These are phyloP conservation scores for Lachancea cidri DNA, from an alignment of 805 yeast genomes.

Conservation along the genomic window DNA sequence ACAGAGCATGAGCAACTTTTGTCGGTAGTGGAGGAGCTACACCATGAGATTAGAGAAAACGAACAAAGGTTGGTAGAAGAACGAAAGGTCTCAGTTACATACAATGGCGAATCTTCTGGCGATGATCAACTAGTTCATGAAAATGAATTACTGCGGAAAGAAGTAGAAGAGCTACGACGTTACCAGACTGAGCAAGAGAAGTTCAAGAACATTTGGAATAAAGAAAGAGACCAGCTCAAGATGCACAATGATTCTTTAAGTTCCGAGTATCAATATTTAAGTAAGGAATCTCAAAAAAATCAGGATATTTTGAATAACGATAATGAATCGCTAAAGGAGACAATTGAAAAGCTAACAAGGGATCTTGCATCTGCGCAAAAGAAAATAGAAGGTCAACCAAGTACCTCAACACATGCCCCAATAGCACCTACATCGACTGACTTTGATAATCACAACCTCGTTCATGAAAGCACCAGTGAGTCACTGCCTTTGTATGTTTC, in stretches of 20 bases:
- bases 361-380: conserved; percentile 28
- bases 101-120: conserved; percentile 1
- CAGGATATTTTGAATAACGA: conserved; percentile 26
- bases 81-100: conserved; percentile 2
- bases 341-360: conserved; percentile 27
- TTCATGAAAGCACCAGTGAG: conserved; percentile 9
- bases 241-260: conserved; percentile 26
- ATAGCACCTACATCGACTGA: conserved; percentile 25
- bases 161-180: conserved; percentile 5
- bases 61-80: conserved; percentile 15
- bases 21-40: conserved; percentile 30
- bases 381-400: conserved; percentile 16
- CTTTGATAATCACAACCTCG: conserved; percentile 12
- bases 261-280: conserved; percentile 23
- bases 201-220: conserved; percentile 21
- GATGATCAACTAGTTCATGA: conserved; percentile 5
- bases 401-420: conserved; percentile 12
- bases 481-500: conserved; percentile 30
- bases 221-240: conserved; percentile 25
- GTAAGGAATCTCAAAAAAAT: conserved; percentile 23
- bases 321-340: conserved; percentile 21
- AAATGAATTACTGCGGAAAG: conserved; percentile 6
- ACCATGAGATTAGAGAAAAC: conserved; percentile 30
- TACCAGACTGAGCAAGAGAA: conserved; percentile 15
- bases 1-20: conserved; percentile 29